Base-by-base conservation (phyloP, 257 asterid species). In the Buddleja alternifolia region DNA sequence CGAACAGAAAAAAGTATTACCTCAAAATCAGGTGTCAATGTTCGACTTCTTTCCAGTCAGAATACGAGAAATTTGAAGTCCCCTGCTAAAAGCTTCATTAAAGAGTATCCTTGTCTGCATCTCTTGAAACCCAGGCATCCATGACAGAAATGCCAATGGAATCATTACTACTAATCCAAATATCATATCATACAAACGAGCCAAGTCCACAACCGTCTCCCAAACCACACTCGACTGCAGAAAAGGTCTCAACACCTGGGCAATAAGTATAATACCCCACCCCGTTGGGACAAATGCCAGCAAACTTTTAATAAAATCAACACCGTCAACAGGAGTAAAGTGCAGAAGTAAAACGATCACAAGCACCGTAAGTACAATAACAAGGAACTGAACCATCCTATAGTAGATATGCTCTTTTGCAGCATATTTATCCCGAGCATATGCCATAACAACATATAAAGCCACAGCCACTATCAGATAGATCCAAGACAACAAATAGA, bases 91-190 rank as follows among this genome's bases (percentile, higher is more conserved):
- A 61, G 89, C 98, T 71, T 92, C 96, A 73, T 92, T 92, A 66
- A 87, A 92, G 54, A 89, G 78, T 52, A 87, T 89, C 89, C 95
- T 85, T 7, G 96, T 92, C 80, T 92, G 95, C 96, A 89, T 92
- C 68, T 88, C 70, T 68, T 92, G 95, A 71, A 89, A 89, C 45
- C 98, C 95, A 69, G 98, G 98, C 91, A 93, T 83, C 98, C 98
- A 93, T 1, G 98, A 93, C 7, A 93, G 75, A 6, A 88, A 46
- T 4, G 94, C 98, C 78, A 93, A 63, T 0, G 98, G 98, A 52
- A 71, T 89, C 98, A 93, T 88, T 55, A 90, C 97, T 11, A 93
- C 77, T 44, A 93, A 34, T 46, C 98, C 98, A 64, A 93, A 80
- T 47, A 93, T 67, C 93, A 93, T 80, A 69, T 93, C 98, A 47